A percentile compares a stretch with the other conserved stretches of the same genome.
Conservation (phyloP, 345 rosid species). For the Dovyalis caffra region DNA sequence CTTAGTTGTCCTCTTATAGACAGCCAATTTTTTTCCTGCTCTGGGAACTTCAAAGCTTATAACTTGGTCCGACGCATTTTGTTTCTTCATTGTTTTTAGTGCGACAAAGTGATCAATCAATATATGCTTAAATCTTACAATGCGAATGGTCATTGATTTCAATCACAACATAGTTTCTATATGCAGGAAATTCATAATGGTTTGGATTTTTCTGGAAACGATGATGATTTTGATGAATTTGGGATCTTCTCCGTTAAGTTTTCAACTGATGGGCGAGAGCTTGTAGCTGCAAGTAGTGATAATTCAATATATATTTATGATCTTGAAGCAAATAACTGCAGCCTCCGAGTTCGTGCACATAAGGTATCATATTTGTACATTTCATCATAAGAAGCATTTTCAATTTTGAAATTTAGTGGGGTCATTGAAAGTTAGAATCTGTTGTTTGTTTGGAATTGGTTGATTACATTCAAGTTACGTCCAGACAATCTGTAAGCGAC, state of each 20-base stretch:
- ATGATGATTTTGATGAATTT: conserved; percentile 31
- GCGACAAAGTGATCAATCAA: background rate
- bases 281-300: conserved; percentile 56
- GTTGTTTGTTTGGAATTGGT: background rate
- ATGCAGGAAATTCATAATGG: conserved; percentile 68
- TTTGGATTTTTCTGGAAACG: conserved; percentile 41
- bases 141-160: background rate
- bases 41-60: background rate
- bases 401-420: too few species aligned
- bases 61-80: background rate
- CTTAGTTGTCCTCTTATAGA: background rate
- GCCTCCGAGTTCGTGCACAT: conserved; percentile 55
- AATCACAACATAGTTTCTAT: background rate
- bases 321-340: conserved; percentile 47
- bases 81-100: background rate
- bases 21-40: background rate
- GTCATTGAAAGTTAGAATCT: background rate
- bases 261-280: conserved; percentile 67
- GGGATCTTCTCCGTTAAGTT: conserved; percentile 64
- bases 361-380: conserved; percentile 29
- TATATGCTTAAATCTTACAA: background rate
- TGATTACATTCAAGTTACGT: background rate
- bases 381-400: background rate
- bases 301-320: conserved; percentile 55
- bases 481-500: background rate